Evolutionary conservation across 331 rosid species (phyloP), one percentile per base, ranked within the genome.

Genomic region (Telfairia occidentalis): DNA sequence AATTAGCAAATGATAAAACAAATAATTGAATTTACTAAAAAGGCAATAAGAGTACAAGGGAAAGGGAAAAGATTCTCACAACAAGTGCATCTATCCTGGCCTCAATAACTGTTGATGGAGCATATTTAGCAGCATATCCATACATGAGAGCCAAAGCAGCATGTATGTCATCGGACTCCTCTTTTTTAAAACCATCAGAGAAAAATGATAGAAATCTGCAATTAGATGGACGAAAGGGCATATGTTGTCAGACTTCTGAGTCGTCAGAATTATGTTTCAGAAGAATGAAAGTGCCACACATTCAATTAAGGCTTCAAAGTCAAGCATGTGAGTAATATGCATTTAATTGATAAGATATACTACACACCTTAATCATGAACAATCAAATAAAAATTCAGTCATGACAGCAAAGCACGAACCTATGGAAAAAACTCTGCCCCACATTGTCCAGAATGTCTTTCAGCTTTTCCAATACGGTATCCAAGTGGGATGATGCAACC

Each of bases 401-500:
- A 78, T 79, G 60, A 85, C 37, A 65, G 49, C 80, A 71, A 69
- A 73, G 81, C 63, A 84, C 67, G 74, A 83, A 94, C 98, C 98
- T 94, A 76, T 82, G 92, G 75, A 91, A 88, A 81, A 94, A 78
- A 80, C 84, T 90, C 24, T 88, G 97, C 78, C 92, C 98, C 85
- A 91, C 90, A 85, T 82, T 91, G 82, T 94, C 97, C 80, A 94
- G 82, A 87, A 91, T 88, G 76, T 85, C 86, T 83, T 94, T 94
- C 82, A 94, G 91, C 90, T 89, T 94, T 84, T 89, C 98, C 86
- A 94, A 84, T 74, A 94, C 98, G 18, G 97, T 90, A 84, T 94
- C 98, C 86, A 94, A 85, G 88, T 94, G 98, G 63, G 98, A 91
- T 77, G 98, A 97, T 66, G 98, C 97, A 81, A 94, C 96, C 98